These are phyloP conservation scores for Eurotiales sp. DNA, from an alignment of 2,329 filamentous ascomycete species.

Conservation along the genomic window DNA sequence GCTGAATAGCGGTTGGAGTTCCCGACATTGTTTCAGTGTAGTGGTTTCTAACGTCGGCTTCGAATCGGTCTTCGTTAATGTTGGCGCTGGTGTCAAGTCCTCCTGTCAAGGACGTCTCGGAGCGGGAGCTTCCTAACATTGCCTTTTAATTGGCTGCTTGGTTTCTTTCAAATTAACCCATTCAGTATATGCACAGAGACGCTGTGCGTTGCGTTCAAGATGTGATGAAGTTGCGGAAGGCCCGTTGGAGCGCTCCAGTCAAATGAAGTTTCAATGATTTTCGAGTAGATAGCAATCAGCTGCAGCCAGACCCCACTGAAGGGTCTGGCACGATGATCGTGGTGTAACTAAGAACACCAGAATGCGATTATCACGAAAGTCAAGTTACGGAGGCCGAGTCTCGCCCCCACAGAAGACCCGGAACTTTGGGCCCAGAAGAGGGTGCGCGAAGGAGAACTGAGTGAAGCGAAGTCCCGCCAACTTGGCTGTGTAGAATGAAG, in stretches of 20 bases:
- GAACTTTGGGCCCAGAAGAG: constrained; percentile 86
- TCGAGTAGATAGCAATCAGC: constrained; percentile 28
- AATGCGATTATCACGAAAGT: constrained; percentile 24
- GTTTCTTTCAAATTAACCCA: constrained; percentile 14
- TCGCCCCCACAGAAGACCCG: constrained; percentile 96
- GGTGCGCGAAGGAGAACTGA: constrained; percentile 72
- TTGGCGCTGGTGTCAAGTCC: constrained; percentile 60
- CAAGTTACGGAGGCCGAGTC: constrained; percentile 96
- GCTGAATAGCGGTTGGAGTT: constrained; percentile 36
- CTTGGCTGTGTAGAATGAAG: constrained; percentile 64
- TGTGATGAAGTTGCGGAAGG: not conserved
- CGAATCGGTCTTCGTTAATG: constrained; percentile 78
- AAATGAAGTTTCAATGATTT: constrained; percentile 18
- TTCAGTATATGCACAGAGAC: constrained; percentile 11
- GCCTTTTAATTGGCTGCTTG: constrained; percentile 17
- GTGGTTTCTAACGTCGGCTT: constrained; percentile 30
- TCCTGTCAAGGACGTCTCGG: constrained; percentile 57
- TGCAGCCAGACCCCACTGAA: constrained; percentile 41
- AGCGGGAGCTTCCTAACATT: constrained; percentile 58
- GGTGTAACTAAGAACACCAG: constrained; percentile 29
- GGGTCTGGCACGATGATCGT: constrained; percentile 38
- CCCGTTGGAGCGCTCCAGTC: constrained; percentile 13
- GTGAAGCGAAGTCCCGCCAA: constrained; percentile 80
- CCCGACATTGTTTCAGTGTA: constrained; percentile 34
- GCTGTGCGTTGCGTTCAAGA: constrained; percentile 5